A percentile compares a stretch with the other conserved stretches of the same genome.
Evolutionary conservation across 768 basidiomycete species (phyloP).

Genomic region (Nidularia pulvinata): DNA sequence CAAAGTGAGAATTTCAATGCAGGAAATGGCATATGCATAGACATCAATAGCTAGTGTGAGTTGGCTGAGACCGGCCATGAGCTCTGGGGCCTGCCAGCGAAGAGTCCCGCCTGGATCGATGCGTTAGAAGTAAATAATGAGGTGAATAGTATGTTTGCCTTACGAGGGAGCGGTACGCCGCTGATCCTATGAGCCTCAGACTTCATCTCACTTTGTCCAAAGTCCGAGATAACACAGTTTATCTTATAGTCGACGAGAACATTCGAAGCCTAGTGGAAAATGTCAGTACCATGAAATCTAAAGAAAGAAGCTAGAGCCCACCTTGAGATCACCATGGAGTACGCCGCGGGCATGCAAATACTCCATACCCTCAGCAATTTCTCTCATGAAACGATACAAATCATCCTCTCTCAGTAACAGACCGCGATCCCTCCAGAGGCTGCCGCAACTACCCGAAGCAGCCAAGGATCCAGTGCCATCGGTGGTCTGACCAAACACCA

Average conservation of each 20-base stretch:
- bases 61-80: slow-evolving; percentile 44
- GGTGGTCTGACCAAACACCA: slow-evolving; percentile 7
- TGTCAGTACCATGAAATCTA: not conserved
- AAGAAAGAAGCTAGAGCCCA: slow-evolving; percentile 14
- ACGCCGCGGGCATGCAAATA: slow-evolving; percentile 72
- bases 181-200: slow-evolving; percentile 66
- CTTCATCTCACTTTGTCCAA: slow-evolving; percentile 83
- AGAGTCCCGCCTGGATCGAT: slow-evolving; percentile 52
- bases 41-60: slow-evolving; percentile 62
- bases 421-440: too few relatives aligned
- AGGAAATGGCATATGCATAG: slow-evolving; percentile 69
- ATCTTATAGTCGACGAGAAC: slow-evolving; percentile 70
- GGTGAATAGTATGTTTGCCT: slow-evolving; percentile 13
- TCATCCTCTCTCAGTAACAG: slow-evolving; percentile 34
- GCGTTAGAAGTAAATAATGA: not conserved
- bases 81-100: slow-evolving; percentile 74
- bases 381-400: slow-evolving; percentile 61
- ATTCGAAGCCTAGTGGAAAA: slow-evolving; percentile 55
- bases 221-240: slow-evolving; percentile 77
- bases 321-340: slow-evolving; percentile 84
- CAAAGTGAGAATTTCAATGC: slow-evolving; percentile 62
- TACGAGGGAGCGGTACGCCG: slow-evolving; percentile 46
- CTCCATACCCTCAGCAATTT: slow-evolving; percentile 81
- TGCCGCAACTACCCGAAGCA: not conserved
- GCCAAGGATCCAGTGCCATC: slow-evolving; percentile 3